Conservation (phyloP, 495 filamentous ascomycete species). For the Parachaetomium inaequale region DNA sequence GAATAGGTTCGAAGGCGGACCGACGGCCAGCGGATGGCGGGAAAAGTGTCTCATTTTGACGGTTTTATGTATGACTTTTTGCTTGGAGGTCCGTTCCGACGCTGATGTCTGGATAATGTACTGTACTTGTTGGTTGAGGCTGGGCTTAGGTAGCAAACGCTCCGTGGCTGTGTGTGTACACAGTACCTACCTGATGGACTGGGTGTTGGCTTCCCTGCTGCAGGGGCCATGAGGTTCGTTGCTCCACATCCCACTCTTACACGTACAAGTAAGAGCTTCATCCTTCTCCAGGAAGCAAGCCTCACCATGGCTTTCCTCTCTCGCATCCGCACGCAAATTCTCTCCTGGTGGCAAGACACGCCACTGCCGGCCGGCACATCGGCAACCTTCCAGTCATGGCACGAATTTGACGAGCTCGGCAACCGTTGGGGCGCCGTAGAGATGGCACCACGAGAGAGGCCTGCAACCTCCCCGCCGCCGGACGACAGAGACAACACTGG, state of each 20-base stretch:
- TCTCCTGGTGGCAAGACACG: constrained; percentile 6
- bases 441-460: background rate
- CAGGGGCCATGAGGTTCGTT: too few species aligned
- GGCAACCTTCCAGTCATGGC: constrained; percentile 2
- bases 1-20: background rate
- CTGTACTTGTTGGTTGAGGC: background rate
- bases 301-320: constrained; percentile 3
- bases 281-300: background rate
- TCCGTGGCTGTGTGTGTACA: background rate
- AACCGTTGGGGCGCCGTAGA: background rate
- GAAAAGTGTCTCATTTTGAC: background rate
- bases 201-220: too few species aligned
- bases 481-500: background rate
- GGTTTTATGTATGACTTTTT: background rate
- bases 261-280: too few species aligned
- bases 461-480: too few species aligned
- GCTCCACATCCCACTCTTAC: too few species aligned
- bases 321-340: background rate
- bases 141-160: background rate
- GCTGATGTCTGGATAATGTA: constrained; percentile 8
- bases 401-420: background rate
- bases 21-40: background rate
- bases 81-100: background rate
- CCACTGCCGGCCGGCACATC: background rate
- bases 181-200: too few species aligned